These are phyloP conservation scores for Sanghuangporus weigelae DNA, from an alignment of 1,284 basidiomycete species.

Conservation along the genomic window DNA sequence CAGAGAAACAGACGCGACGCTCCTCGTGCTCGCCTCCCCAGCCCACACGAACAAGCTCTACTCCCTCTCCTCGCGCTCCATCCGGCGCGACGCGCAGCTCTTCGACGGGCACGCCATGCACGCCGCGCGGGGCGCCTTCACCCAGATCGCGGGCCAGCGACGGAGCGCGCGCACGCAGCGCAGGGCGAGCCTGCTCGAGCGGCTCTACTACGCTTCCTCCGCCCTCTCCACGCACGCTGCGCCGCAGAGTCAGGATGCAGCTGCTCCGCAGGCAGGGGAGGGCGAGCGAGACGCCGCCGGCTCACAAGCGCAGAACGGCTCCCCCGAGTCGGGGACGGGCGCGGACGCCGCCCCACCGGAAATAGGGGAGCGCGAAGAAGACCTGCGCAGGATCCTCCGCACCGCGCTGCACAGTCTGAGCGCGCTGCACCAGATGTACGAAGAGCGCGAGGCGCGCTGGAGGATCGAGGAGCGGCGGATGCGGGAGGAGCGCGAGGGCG, in stretches of 20 bases:
- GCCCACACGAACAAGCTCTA: constrained; percentile 63
- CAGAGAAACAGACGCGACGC: constrained; percentile 71
- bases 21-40: constrained; percentile 67
- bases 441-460: constrained; percentile 61
- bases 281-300: constrained; percentile 32
- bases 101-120: constrained; percentile 42
- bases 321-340: no score
- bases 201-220: constrained; percentile 41
- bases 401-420: constrained; percentile 60
- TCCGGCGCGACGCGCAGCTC: constrained; percentile 50
- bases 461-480: constrained; percentile 62
- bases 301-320: no score
- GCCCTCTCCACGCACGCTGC: constrained; percentile 26
- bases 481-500: constrained; percentile 58
- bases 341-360: neutral
- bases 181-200: constrained; percentile 49
- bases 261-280: neutral
- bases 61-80: constrained; percentile 56
- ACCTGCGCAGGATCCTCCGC: constrained; percentile 58
- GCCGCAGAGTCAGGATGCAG: no score
- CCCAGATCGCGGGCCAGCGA: constrained; percentile 52
- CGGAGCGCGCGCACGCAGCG: constrained; percentile 34
- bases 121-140: constrained; percentile 51
- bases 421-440: constrained; percentile 56
- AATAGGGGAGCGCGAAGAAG: constrained; percentile 42